Base-by-base conservation (phyloP, 2,329 filamentous ascomycete genomes). In the Aschersonia sp. region DNA sequence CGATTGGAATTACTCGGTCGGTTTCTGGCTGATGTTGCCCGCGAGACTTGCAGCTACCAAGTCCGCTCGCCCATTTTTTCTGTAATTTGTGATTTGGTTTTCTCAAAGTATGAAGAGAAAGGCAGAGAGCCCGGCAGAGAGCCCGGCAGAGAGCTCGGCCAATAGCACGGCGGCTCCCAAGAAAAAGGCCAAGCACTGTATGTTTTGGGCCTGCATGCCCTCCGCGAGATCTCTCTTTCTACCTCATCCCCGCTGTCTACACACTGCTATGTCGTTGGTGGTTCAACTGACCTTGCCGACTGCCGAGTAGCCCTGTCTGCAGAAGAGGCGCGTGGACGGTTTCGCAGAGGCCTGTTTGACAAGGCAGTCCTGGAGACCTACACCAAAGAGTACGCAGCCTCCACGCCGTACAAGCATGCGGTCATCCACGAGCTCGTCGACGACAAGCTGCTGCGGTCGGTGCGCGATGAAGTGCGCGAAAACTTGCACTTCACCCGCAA, bases 401-500 rank as follows among this genome's bases (percentile, higher is more conserved):
- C 83, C 8, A 64, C 70, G 14, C 83, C 82, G 5, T 98, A 98
- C 72, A 88, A 90, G 63, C 90, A 98, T 64, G 85, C 85, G 56
- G 90, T 98, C 46, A 95, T 98, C 60, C 74, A 80, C 55, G 71
- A 78, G 47, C 72, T 98, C 42, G 83, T 97, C 62, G 73, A 92
- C 65, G 83, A 90, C 57, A 65, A 72, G 44, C 81, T 98, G 14
- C 78, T 98, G 44, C 89, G 89, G 58, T 74, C 78, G 48, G 92
- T 98, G 50, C 88, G 92, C 61, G 69, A 76, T 59, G 92, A 98
- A 69, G 90, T 97, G 64, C 83, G 83, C 64, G 75, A 84, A 56
- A 89, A 95, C 61, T 85, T 98, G 55, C 82, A 86, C 55, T 98
- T 98, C 69, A 96, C 92, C 10, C 89, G 89, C 57, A 98, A 98